These are phyloP conservation scores for Auxenochlorella pyrenoidosa DNA, from an alignment of 139 green algal species.

Conservation along the genomic window DNA sequence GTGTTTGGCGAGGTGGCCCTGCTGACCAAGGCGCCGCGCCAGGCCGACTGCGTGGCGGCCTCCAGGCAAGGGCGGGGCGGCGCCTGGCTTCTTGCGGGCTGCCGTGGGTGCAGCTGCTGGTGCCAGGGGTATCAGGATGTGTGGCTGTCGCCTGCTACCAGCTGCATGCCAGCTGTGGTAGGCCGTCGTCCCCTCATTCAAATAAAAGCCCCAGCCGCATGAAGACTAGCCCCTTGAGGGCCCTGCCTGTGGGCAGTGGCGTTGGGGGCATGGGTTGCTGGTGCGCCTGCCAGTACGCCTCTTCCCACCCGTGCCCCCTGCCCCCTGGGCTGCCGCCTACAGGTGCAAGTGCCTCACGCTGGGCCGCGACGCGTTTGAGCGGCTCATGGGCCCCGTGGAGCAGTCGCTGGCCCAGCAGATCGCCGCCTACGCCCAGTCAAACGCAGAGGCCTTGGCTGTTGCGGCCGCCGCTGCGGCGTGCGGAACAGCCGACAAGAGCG, in stretches of 20 bases:
- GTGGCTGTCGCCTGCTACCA: neutral
- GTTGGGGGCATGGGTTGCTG: too few species aligned
- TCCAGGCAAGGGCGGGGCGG: neutral
- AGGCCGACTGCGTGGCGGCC: constrained; percentile 66
- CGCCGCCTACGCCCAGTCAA: constrained; percentile 50
- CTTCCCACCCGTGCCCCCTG: neutral
- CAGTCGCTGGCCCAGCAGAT: constrained; percentile 52
- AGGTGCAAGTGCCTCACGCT: constrained; percentile 53
- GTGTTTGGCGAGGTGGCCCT: constrained; percentile 76
- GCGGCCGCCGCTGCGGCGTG: neutral
- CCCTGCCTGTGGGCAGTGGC: too few species aligned
- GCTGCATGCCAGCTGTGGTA: neutral
- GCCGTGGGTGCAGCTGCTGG: neutral
- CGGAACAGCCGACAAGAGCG: neutral
- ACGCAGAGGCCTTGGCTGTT: constrained; percentile 6
- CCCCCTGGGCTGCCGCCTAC: neutral
- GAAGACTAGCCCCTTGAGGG: too few species aligned
- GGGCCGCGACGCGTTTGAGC: constrained; percentile 66
- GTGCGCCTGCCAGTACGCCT: neutral
- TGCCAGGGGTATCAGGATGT: too few species aligned
- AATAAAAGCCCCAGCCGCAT: too few species aligned
- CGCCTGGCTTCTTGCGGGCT: neutral
- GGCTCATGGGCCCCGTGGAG: constrained; percentile 69
- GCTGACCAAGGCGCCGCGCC: constrained; percentile 50
- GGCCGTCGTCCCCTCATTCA: too few species aligned